Base-by-base conservation (phyloP, 176 grass and related monocot species). In the Metroxylon sagu region DNA sequence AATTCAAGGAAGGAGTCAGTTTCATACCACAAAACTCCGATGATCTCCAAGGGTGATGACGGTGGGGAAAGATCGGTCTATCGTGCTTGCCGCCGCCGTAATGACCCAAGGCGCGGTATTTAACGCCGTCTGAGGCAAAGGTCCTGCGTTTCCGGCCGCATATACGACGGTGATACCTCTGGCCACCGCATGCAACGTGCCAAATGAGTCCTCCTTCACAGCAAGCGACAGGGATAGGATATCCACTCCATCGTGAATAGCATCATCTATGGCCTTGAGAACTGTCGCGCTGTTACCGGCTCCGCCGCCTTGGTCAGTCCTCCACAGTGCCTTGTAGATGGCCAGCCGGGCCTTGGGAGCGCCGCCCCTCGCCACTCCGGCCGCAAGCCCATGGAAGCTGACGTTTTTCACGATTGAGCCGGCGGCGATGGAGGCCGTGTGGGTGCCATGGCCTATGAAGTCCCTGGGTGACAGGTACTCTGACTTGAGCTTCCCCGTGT, bases 181-280 rank as follows among this genome's bases (percentile, higher is more conserved):
- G 5, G 51, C 63, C 5, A 90, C 71, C 0, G 82, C 87, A 16
- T 90, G 87, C 4, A 93, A 49, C 5, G 89, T 66, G 5, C 61
- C 76, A 0, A 60, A 51, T 0, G 49, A 3, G 23, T 86, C 79
- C 0, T 12, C 0, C 0, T 0, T 0, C 0, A 10, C 26, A 2
- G 10, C 26, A 4, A 93, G 4, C 0, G 89, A 87, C 18, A 93
- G 14, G 2, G 89, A 93, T 35, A 93, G 19, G 18, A 93, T 64
- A 52, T 84, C 77, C 2, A 93, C 89, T 4, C 89, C 83, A 4
- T 90, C 82, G 5, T 79, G 35, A 5, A 90, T 90, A 55, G 87
- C 87, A 12, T 90, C 63, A 18, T 90, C 87, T 14, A 90, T 59
- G 17, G 78, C 87, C 0, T 52, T 63, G 0, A 90, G 75, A 25